Percentiles rank a stretch among this genome's conserved stretches.
phyloP scores from a whole-genome alignment of 139 green algal genomes.

The Nannochloris sp. region DNA sequence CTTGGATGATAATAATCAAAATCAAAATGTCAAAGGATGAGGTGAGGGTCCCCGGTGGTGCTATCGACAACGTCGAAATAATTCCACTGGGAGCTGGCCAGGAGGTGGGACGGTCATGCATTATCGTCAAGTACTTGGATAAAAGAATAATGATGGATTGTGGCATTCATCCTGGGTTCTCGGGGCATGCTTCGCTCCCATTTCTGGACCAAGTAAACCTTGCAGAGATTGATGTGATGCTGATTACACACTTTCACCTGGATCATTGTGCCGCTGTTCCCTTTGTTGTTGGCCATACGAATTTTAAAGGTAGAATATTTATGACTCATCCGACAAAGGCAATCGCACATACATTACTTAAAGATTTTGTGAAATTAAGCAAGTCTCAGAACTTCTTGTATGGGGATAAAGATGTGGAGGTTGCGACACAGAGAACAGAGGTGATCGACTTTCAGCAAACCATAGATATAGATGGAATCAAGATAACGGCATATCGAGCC shows the following conservation, averaged over 20 bases:
- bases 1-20: not conserved
- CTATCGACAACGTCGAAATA: conserved; percentile 33
- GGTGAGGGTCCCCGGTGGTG: not conserved
- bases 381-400: conserved; percentile 54
- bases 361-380: conserved; percentile 72
- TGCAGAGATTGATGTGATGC: conserved; percentile 68
- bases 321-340: conserved; percentile 99
- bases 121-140: conserved; percentile 79
- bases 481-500: conserved; percentile 78
- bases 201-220: conserved; percentile 87
- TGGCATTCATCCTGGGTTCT: conserved; percentile 89
- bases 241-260: conserved; percentile 98
- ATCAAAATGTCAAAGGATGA: not conserved
- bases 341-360: conserved; percentile 87
- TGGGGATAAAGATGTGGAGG: conserved; percentile 72
- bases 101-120: conserved; percentile 91
- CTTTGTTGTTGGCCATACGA: conserved; percentile 78
- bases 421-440: conserved; percentile 77
- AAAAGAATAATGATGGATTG: conserved; percentile 92
- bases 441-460: conserved; percentile 96
- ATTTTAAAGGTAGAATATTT: conserved; percentile 85
- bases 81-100: conserved; percentile 87
- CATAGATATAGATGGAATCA: conserved; percentile 67
- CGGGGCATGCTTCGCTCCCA: conserved; percentile 72
- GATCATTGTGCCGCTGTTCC: conserved; percentile 95